These are phyloP conservation scores for Didymosphaeria variabile DNA, from an alignment of 2,329 filamentous ascomycete genomes.

Conservation along the genomic window DNA sequence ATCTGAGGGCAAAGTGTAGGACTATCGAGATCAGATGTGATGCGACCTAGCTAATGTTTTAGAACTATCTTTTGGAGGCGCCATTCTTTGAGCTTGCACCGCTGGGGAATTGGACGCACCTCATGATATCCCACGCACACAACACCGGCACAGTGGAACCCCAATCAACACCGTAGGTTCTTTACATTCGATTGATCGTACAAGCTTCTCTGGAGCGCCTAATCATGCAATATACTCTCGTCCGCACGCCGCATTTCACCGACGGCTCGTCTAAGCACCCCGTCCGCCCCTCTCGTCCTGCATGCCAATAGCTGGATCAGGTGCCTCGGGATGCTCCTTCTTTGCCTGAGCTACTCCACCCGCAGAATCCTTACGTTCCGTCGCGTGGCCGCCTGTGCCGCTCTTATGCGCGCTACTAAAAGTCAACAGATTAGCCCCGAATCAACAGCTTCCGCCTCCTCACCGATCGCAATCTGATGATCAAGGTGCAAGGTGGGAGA, in stretches of 20 bases:
- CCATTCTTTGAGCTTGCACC: neutral
- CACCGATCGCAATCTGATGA: neutral
- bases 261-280: conserved; percentile 39
- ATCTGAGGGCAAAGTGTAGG: neutral
- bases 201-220: neutral
- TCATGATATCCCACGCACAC: neutral
- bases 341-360: conserved; percentile 54
- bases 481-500: neutral
- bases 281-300: conserved; percentile 61
- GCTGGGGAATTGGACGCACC: neutral
- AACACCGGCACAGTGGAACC: neutral
- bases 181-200: neutral
- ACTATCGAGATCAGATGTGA: neutral
- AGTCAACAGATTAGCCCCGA: neutral
- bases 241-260: neutral
- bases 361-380: conserved; percentile 48
- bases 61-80: neutral
- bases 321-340: conserved; percentile 58
- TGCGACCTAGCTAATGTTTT: neutral
- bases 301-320: conserved; percentile 59
- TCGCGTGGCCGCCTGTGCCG: conserved; percentile 53
- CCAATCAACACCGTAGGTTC: neutral
- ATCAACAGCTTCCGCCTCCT: neutral
- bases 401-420: conserved; percentile 32
- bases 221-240: neutral